A percentile compares a stretch with the other conserved stretches of the same genome.
These are phyloP conservation scores for Datura wrightii DNA, from an alignment of 257 asterid species.

Conservation along the genomic window DNA sequence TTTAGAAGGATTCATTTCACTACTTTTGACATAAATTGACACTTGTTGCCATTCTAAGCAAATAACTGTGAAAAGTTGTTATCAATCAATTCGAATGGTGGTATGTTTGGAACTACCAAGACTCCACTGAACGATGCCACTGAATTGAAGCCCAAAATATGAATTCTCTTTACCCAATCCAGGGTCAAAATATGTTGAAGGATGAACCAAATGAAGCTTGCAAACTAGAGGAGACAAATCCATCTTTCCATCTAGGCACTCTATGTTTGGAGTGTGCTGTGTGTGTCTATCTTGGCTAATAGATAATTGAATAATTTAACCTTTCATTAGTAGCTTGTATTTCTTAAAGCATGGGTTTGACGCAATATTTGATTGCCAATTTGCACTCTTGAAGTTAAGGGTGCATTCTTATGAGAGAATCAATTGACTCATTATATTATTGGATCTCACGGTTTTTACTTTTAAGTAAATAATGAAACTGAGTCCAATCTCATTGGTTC, in stretches of 20 bases:
- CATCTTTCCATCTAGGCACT: not conserved
- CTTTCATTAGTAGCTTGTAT: not conserved
- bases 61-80: not conserved
- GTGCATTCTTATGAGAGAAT: not conserved
- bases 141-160: slow-evolving; percentile 18
- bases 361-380: not conserved
- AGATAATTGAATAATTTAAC: not conserved
- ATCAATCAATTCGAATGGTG: not conserved
- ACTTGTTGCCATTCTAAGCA: slow-evolving; percentile 17
- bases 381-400: slow-evolving; percentile 9
- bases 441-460: slow-evolving; percentile 18
- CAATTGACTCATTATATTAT: slow-evolving; percentile 7
- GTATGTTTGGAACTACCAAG: not conserved
- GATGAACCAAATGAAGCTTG: slow-evolving; percentile 3
- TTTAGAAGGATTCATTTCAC: not conserved
- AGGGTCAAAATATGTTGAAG: not conserved
- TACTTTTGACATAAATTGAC: not conserved
- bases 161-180: slow-evolving; percentile 3
- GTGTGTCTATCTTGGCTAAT: not conserved
- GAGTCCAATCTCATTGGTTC: slow-evolving; percentile 20
- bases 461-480: not conserved
- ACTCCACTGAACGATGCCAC: not conserved
- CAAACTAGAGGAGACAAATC: slow-evolving; percentile 1
- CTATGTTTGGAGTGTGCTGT: not conserved
- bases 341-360: not conserved